phyloP scores from a whole-genome alignment of 2,329 filamentous ascomycete species.

The Onygenales sp. region DNA sequence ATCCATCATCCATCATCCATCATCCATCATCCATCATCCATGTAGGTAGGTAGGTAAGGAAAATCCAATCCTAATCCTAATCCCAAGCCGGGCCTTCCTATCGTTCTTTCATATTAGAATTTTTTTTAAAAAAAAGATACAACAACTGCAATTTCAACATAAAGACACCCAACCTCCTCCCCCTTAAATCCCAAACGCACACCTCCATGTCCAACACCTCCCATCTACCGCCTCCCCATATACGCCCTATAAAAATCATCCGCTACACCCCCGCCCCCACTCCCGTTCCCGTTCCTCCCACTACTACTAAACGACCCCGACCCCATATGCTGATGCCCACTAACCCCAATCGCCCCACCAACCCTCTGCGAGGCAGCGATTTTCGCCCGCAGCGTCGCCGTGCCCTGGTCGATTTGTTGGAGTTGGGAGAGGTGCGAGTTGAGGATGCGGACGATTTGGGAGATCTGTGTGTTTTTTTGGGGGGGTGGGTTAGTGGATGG shows the following conservation, averaged over 20 bases:
- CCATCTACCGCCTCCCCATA: slow-evolving; percentile 57
- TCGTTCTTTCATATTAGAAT: no score
- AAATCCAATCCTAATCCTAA: no score
- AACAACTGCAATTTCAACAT: no score
- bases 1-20: no score
- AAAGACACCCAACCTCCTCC: no score
- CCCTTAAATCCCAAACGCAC: background rate
- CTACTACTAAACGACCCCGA: slow-evolving; percentile 4
- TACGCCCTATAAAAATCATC: slow-evolving; percentile 90
- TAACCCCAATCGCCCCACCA: slow-evolving; percentile 44
- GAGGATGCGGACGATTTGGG: slow-evolving; percentile 89
- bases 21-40: no score
- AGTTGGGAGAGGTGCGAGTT: slow-evolving; percentile 88
- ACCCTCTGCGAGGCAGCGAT: slow-evolving; percentile 74
- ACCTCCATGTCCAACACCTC: background rate
- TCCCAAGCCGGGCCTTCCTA: no score
- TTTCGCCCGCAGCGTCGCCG: slow-evolving; percentile 70
- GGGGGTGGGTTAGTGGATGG: background rate
- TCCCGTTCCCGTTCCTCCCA: slow-evolving; percentile 17
- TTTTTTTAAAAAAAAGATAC: no score
- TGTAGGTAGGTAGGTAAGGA: no score
- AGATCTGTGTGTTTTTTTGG: slow-evolving; percentile 50
- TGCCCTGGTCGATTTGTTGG: slow-evolving; percentile 85
- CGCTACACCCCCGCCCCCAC: slow-evolving; percentile 49
- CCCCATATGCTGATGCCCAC: slow-evolving; percentile 38